Evolutionary conservation across 805 yeast species (phyloP).

Genomic region (Cyberlindnera japonica): DNA sequence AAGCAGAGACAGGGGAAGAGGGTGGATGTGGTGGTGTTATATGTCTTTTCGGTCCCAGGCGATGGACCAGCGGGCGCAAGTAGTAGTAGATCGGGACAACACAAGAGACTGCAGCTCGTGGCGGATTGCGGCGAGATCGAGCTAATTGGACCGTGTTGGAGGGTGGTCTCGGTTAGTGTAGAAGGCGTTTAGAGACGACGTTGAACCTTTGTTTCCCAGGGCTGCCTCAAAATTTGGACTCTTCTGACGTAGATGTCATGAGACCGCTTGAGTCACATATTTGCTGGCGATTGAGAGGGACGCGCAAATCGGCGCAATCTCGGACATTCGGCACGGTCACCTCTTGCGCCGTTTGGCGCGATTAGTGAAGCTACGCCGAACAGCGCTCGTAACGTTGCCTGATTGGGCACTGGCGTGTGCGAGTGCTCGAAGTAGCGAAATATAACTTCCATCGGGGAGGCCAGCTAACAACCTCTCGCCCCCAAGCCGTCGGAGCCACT

Average conservation of each 20-base stretch:
- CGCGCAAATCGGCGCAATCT: constrained; percentile 2
- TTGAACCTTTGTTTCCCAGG: background rate
- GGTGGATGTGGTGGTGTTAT: background rate
- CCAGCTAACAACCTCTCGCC: too few species aligned
- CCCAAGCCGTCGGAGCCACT: too few species aligned
- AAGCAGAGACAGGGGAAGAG: too few species aligned
- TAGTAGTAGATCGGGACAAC: background rate
- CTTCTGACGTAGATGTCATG: background rate
- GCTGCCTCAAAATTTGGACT: background rate
- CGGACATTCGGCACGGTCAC: background rate
- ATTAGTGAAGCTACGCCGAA: background rate
- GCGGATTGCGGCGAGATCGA: background rate
- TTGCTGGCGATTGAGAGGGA: background rate
- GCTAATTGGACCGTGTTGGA: background rate
- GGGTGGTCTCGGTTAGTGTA: background rate
- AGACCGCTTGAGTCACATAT: background rate
- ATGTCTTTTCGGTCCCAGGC: background rate
- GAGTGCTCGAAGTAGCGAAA: too few species aligned
- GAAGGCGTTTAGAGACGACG: background rate
- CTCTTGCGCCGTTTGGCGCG: constrained; percentile 2
- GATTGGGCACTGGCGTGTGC: background rate
- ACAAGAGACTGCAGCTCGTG: background rate
- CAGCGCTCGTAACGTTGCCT: background rate
- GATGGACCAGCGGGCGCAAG: background rate
- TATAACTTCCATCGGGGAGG: too few species aligned